These are phyloP conservation scores for Takashimella koratensis DNA, from an alignment of 1,284 basidiomycete genomes.

Conservation along the genomic window DNA sequence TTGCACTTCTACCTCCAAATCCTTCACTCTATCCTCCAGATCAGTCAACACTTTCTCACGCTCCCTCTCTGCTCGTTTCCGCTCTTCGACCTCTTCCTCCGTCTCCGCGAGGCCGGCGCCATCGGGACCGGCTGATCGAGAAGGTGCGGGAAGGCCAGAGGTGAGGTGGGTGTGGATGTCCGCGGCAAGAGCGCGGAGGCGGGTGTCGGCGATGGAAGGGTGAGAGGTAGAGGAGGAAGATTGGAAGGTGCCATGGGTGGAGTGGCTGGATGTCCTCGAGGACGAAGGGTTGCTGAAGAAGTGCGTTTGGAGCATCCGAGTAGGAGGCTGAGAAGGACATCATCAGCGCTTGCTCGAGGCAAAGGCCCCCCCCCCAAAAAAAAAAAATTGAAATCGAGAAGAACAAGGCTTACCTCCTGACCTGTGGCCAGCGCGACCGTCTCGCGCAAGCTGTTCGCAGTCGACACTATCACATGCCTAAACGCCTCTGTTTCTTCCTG, in stretches of 20 bases:
- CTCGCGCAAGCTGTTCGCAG: conserved; percentile 65
- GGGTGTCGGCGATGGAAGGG: conserved; percentile 40
- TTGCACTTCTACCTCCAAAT: conserved; percentile 42
- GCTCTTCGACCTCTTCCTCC: conserved; percentile 25
- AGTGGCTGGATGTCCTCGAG: conserved; percentile 7
- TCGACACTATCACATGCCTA: conserved; percentile 62
- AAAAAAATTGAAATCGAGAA: too few species aligned
- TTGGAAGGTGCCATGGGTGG: conserved; percentile 14
- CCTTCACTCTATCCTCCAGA: conserved; percentile 40
- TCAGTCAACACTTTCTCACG: conserved; percentile 24
- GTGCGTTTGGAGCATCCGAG: conserved; percentile 27
- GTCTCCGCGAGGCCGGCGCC: neutral
- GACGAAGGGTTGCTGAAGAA: conserved; percentile 20
- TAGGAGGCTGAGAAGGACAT: conserved; percentile 16
- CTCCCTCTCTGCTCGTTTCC: conserved; percentile 27
- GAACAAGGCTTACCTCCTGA: conserved; percentile 29
- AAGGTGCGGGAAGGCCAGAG: conserved; percentile 4
- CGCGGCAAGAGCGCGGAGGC: conserved; percentile 30
- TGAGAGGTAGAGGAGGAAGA: conserved; percentile 36
- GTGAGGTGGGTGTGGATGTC: conserved; percentile 28
- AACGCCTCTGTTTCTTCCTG: conserved; percentile 68
- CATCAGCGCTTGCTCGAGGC: conserved; percentile 3
- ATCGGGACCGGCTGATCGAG: neutral
- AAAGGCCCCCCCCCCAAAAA: too few species aligned
- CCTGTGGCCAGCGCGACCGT: conserved; percentile 45